Percentiles rank a stretch among this genome's conserved stretches.
Evolutionary conservation across 371 early-diverging fungal species (phyloP).

Genomic region (Mucor irregularis): DNA sequence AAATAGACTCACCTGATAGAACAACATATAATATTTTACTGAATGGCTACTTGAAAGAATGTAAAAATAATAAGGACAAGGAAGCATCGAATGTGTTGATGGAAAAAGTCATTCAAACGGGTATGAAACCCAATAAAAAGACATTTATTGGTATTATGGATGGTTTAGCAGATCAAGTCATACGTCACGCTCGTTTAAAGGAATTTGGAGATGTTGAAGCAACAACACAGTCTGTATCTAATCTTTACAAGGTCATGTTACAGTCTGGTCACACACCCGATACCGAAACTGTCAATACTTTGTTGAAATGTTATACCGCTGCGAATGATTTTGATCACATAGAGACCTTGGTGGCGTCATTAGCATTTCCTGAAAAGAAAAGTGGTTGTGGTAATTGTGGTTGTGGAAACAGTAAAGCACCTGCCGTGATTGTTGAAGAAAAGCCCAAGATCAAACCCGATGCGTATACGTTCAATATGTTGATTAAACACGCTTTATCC

Average conservation of each 20-base stretch:
- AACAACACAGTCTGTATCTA: conserved; percentile 14
- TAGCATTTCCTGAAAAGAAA: conserved; percentile 17
- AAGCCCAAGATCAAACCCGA: conserved; percentile 20
- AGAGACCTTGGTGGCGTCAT: conserved; percentile 18
- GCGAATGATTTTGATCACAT: conserved; percentile 25
- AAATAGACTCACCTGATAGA: conserved; percentile 21
- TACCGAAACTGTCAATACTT: conserved; percentile 15
- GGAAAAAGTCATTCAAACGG: conserved; percentile 26
- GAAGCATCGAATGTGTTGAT: conserved; percentile 24
- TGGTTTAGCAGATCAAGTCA: conserved; percentile 25
- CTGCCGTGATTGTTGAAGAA: neutral
- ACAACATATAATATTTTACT: conserved; percentile 30
- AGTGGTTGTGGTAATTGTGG: conserved; percentile 22
- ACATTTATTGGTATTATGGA: conserved; percentile 27
- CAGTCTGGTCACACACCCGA: conserved; percentile 20
- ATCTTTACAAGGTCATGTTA: conserved; percentile 17
- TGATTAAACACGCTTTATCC: conserved; percentile 24
- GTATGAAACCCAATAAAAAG: conserved; percentile 18
- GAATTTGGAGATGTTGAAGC: conserved; percentile 13
- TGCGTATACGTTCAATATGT: conserved; percentile 26
- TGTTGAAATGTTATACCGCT: conserved; percentile 24
- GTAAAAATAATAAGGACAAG: conserved; percentile 11
- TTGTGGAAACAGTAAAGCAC: conserved; percentile 7
- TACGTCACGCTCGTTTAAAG: conserved; percentile 10
- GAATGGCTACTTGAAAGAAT: conserved; percentile 19